phyloP scores from a whole-genome alignment of 768 basidiomycete genomes.

The Termitomyces sp. region DNA sequence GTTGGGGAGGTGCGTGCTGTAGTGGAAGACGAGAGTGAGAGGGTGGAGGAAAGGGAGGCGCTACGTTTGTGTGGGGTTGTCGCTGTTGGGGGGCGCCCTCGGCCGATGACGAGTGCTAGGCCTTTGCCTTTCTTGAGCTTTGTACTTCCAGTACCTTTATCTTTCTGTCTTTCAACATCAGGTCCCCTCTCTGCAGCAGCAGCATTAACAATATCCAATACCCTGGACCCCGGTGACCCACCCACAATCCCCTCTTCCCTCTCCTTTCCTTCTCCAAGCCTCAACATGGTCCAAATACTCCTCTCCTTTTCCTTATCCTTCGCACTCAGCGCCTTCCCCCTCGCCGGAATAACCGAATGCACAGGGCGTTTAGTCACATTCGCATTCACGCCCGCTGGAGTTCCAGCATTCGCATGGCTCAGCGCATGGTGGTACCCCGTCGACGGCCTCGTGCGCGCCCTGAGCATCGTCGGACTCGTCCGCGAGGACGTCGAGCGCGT shows the following conservation, averaged over 20 bases:
- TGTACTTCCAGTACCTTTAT: background rate
- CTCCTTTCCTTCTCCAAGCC: constrained; percentile 1
- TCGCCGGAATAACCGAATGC: constrained; percentile 3
- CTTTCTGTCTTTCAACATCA: background rate
- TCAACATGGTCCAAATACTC: constrained; percentile 6
- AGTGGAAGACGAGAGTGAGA: constrained; percentile 13
- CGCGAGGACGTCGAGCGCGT: constrained; percentile 21
- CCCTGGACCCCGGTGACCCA: constrained; percentile 5
- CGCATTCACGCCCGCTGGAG: too few relatives aligned
- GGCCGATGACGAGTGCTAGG: constrained; percentile 10
- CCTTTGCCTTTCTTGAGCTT: constrained; percentile 8
- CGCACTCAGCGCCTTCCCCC: background rate
- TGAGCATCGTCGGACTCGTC: constrained; percentile 1
- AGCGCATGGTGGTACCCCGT: constrained; percentile 24
- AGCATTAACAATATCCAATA: constrained; percentile 13
- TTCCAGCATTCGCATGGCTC: constrained; percentile 19
- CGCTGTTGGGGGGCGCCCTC: background rate
- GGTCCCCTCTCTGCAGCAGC: constrained; percentile 1
- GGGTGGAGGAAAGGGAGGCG: constrained; percentile 13
- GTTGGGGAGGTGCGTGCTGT: background rate
- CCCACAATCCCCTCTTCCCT: background rate
- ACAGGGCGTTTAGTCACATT: background rate
- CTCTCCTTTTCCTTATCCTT: constrained; percentile 9
- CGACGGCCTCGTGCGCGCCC: constrained; percentile 20
- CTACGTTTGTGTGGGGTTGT: constrained; percentile 17